phyloP scores from a whole-genome alignment of 1,284 basidiomycete genomes.

The Agaricales sp. region DNA sequence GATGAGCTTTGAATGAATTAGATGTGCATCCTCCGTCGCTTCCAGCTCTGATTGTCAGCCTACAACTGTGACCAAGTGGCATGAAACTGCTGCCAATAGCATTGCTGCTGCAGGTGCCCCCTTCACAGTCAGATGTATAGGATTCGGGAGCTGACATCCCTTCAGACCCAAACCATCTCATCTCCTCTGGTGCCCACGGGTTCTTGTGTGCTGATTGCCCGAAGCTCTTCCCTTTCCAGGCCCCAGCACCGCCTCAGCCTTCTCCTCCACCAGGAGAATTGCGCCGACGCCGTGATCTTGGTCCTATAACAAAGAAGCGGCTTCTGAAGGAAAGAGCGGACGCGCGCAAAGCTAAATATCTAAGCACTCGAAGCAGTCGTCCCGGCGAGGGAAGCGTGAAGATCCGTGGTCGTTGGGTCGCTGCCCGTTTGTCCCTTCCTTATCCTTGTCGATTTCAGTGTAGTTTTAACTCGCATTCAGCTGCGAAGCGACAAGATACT shows the following conservation, averaged over 20 bases:
- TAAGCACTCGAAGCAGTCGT: constrained; percentile 17
- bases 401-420: constrained; percentile 51
- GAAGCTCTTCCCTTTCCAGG: constrained; percentile 36
- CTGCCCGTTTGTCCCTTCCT: constrained; percentile 30
- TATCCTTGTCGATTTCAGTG: constrained; percentile 3
- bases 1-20: constrained; percentile 14
- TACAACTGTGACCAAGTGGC: constrained; percentile 45
- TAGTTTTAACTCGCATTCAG: constrained; percentile 14
- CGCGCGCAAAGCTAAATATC: constrained; percentile 24
- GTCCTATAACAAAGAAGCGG: constrained; percentile 31
- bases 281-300: constrained; percentile 23
- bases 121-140: constrained; percentile 10
- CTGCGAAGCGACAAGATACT: constrained; percentile 33
- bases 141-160: too few relatives aligned
- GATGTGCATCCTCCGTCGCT: constrained; percentile 44
- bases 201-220: constrained; percentile 47
- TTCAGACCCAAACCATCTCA: constrained; percentile 59
- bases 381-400: constrained; percentile 28
- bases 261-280: constrained; percentile 26
- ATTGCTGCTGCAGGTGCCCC: neutral
- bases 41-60: constrained; percentile 33
- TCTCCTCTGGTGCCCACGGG: constrained; percentile 51
- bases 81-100: constrained; percentile 14
- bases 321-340: constrained; percentile 37
- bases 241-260: constrained; percentile 24